Percentiles rank a stretch among this genome's conserved stretches.
phyloP scores from a whole-genome alignment of 495 filamentous ascomycete genomes.

The Penicillium coprophilum region DNA sequence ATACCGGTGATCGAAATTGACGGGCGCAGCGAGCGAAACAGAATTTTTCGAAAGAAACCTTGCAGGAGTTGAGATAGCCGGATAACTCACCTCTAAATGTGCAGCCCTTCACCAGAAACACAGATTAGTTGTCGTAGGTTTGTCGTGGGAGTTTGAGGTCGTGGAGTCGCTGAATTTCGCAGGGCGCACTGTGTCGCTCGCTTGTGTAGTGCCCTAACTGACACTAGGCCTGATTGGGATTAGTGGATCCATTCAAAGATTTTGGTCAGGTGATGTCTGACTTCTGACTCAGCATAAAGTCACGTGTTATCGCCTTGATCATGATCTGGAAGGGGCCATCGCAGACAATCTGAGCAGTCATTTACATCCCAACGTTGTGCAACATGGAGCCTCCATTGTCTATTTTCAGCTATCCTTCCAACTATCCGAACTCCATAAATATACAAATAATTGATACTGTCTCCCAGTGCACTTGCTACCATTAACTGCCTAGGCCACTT shows the following conservation, averaged over 20 bases:
- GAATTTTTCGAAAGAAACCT: constrained; percentile 22
- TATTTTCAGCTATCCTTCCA: not conserved
- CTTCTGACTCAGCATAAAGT: constrained; percentile 19
- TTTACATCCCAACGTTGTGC: not conserved
- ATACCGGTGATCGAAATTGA: constrained; percentile 20
- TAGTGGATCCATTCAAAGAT: constrained; percentile 24
- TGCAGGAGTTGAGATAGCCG: constrained; percentile 17
- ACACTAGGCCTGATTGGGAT: constrained; percentile 23
- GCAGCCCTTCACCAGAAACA: constrained; percentile 52
- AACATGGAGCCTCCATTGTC: not conserved
- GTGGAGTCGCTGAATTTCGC: constrained; percentile 50
- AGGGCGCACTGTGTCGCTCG: constrained; percentile 45
- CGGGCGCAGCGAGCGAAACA: constrained; percentile 28
- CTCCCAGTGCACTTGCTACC: not conserved
- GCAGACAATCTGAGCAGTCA: not conserved
- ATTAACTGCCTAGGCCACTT: not conserved
- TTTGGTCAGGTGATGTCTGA: constrained; percentile 17
- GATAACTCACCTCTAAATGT: constrained; percentile 49
- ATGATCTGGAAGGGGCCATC: constrained; percentile 4
- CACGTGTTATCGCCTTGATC: constrained; percentile 1
- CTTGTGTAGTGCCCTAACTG: constrained; percentile 47
- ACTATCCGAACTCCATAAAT: not conserved
- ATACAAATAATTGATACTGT: not conserved
- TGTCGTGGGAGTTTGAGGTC: constrained; percentile 45
- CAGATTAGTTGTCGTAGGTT: constrained; percentile 47